phyloP scores from a whole-genome alignment of 345 rosid genomes.

The Gossypium mustelinum region DNA sequence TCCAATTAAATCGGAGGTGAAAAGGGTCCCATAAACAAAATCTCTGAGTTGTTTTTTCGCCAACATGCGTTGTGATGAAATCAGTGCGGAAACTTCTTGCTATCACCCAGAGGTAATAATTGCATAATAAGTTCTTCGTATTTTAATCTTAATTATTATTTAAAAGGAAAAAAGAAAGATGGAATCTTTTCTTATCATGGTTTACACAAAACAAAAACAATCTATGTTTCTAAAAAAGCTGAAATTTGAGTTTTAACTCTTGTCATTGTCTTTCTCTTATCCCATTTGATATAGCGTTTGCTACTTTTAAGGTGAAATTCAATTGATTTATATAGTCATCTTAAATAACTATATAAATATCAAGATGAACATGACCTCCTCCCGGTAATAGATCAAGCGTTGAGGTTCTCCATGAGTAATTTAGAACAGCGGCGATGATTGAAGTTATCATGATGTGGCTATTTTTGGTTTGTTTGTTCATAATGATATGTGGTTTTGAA shows the following conservation, averaged over 20 bases:
- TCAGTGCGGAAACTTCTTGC: not conserved
- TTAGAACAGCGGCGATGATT: not conserved
- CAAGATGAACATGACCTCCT: no score
- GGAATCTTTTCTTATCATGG: not conserved
- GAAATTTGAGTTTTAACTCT: no score
- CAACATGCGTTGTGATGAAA: not conserved
- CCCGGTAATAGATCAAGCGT: no score
- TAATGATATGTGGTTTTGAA: not conserved
- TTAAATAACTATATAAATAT: no score
- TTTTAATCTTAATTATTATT: not conserved
- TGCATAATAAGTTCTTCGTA: not conserved
- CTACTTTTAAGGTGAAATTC: no score
- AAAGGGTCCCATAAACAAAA: slow-evolving; percentile 1
- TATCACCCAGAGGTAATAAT: not conserved
- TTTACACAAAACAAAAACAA: not conserved
- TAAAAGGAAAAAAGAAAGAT: not conserved
- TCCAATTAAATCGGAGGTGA: not conserved
- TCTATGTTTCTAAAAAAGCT: no score
- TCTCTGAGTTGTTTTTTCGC: slow-evolving; percentile 1
- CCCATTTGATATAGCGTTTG: no score
- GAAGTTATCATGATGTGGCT: not conserved
- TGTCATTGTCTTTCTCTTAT: no score
- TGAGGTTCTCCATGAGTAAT: no score
- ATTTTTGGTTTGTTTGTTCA: no score
- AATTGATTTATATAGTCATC: no score